Evolutionary conservation across 2,329 filamentous ascomycete genomes (phyloP), one percentile per base, ranked within the genome.

Genomic region (Westerdykella sp.): DNA sequence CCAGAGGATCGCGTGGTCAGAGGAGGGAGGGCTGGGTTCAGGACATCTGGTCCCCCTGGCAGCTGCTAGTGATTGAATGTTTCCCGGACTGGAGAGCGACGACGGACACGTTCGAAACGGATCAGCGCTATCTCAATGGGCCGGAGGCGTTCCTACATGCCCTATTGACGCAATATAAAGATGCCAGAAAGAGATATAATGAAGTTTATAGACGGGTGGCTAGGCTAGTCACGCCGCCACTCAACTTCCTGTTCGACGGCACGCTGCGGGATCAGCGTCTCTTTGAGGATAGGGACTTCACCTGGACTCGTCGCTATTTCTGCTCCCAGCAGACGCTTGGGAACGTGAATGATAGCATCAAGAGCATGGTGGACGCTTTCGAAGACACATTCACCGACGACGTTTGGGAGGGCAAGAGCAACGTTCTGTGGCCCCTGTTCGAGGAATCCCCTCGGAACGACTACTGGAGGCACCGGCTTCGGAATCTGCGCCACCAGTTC

Each of bases 311-410:
- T 0, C 72, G 78, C 13, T 81, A 82, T 53, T 82, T 81, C 55
- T 82, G 78, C 73, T 78, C 77, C 1, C 80, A 75, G 53, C 79
- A 81, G 60, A 78, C 78, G 2, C 71, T 81, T 3, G 77, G 76
- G 30, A 75, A 78, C 28, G 74, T 81, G 52, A 81, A 79, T 51
- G 75, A 78, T 39, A 73, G 73, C 47, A 79, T 82, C 56, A 75
- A 77, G 50, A 69, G 74, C 23, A 80, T 81, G 70, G 68, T 79
- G 9, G 68, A 76, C 37, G 70, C 76, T 9, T 81, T 79, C 54
- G 65, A 73, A 42, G 73, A 79, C 41, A 78, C 73, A 2, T 81
- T 82, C 54, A 78, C 72, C 1, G 72, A 76, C 5, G 73, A 77
- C 6, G 77, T 82, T 32, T 82, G 78, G 78, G 68, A 72, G 30